Base-by-base conservation (phyloP, 2,329 filamentous ascomycete species). In the Aspergillus tamarii region DNA sequence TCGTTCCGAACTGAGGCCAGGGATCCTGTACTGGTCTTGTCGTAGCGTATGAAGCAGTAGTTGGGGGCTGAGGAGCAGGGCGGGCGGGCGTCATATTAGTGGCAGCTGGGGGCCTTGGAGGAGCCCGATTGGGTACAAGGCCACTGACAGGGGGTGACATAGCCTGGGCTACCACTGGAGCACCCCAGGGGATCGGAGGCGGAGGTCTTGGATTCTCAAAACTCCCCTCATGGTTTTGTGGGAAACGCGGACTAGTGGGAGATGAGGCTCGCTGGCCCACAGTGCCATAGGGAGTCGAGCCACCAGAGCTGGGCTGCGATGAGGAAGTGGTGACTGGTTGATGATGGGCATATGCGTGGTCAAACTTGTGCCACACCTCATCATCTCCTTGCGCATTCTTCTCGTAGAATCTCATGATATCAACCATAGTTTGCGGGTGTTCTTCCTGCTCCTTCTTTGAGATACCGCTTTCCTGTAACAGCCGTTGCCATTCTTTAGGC, bases 381-480 rank as follows among this genome's bases (percentile, higher is more conserved):
- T 97, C 92, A 75, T 97, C 88, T 71, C 85, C 87, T 71, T 94
- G 92, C 30, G 92, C 91, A 68, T 93, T 97, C 81, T 97, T 94
- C 78, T 97, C 96, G 84, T 97, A 98, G 77, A 98, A 98, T 64
- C 91, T 92, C 80, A 99, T 90, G 72, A 99, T 95, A 77, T 98
- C 92, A 75, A 96, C 90, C 81, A 97, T 93, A 64, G 94, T 94
- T 78, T 98, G 93, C 3, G 95, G 95, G 74, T 98, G 93, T 79
- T 97, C 91, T 77, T 94, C 92, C 78, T 96, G 91, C 77, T 98
- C 95, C 81, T 95, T 94, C 81, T 97, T 93, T 32, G 94, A 92
- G 73, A 99, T 97, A 68, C 95, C 95, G 78, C 92, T 97, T 79
- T 97, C 94, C 81, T 94, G 92, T 74, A 99, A 88, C 76, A 97